These are phyloP conservation scores for Jacaranda copaia DNA, from an alignment of 257 asterid species.

Conservation along the genomic window DNA sequence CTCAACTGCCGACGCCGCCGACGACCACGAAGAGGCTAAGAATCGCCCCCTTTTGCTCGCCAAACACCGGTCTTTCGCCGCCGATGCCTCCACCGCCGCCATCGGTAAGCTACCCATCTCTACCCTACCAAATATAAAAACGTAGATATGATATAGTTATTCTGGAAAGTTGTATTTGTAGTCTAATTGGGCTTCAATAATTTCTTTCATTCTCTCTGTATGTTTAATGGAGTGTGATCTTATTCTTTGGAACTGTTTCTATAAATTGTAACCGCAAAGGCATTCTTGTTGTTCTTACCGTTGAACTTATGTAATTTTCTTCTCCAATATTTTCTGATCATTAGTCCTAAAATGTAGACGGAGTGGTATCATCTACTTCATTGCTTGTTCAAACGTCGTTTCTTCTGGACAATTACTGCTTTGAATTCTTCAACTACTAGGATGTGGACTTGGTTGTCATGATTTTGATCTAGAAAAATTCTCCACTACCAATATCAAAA, in stretches of 20 bases:
- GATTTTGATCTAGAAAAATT: not conserved
- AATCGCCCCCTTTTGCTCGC: constrained; percentile 51
- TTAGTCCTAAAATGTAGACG: not conserved
- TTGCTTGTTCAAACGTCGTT: not conserved
- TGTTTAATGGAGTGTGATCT: not conserved
- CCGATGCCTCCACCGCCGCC: constrained; percentile 22
- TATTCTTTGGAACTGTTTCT: not conserved
- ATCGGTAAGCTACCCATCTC: constrained; percentile 31
- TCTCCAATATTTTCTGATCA: not conserved
- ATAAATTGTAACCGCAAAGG: not conserved
- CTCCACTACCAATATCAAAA: no score
- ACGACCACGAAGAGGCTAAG: constrained; percentile 46
- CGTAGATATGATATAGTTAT: not conserved
- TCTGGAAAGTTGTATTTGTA: not conserved
- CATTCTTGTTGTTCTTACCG: no score
- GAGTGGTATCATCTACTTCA: not conserved
- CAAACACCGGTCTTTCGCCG: constrained; percentile 30
- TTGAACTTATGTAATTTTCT: no score
- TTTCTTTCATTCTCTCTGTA: not conserved
- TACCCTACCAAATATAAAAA: not conserved
- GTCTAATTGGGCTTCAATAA: not conserved
- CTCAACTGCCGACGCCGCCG: constrained; percentile 44
- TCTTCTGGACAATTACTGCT: not conserved
- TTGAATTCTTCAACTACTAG: not conserved
- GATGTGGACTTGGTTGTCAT: not conserved